Percentiles rank a stretch among this genome's conserved stretches.
These are phyloP conservation scores for Boletus rex-veris DNA, from an alignment of 768 basidiomycete genomes.

Conservation along the genomic window DNA sequence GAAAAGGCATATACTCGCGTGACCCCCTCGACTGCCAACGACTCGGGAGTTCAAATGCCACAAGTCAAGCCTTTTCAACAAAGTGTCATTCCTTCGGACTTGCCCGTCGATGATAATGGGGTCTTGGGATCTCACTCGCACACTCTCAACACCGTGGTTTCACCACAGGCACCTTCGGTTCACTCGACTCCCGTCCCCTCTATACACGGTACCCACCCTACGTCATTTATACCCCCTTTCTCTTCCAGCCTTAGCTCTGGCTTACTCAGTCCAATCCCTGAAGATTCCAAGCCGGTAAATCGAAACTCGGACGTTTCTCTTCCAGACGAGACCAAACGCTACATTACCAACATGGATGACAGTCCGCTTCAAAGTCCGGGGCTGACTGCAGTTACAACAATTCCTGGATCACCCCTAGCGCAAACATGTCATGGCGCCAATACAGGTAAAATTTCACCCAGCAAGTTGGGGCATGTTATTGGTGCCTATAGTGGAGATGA, in stretches of 20 bases:
- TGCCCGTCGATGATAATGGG: neutral
- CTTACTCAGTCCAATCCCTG: slow-evolving; percentile 24
- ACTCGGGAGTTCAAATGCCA: neutral
- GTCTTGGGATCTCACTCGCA: slow-evolving; percentile 8
- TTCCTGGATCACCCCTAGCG: neutral
- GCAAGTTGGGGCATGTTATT: slow-evolving; percentile 7
- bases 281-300: slow-evolving; percentile 39
- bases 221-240: slow-evolving; percentile 16
- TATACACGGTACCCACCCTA: slow-evolving; percentile 10
- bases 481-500: slow-evolving; percentile 27
- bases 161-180: slow-evolving; percentile 7
- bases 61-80: slow-evolving; percentile 10
- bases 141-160: slow-evolving; percentile 12
- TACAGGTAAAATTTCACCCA: slow-evolving; percentile 6
- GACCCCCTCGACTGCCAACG: slow-evolving; percentile 2
- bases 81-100: neutral
- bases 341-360: slow-evolving; percentile 65
- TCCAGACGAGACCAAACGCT: slow-evolving; percentile 74
- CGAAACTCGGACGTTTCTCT: slow-evolving; percentile 68
- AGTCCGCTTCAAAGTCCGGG: slow-evolving; percentile 56
- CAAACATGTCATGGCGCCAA: neutral
- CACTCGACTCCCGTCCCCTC: slow-evolving; percentile 13
- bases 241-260: slow-evolving; percentile 18
- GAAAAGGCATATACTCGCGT: slow-evolving; percentile 7
- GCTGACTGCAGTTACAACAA: neutral